phyloP scores from a whole-genome alignment of 2,329 filamentous ascomycete genomes.

The Teratosphaeria destructans region DNA sequence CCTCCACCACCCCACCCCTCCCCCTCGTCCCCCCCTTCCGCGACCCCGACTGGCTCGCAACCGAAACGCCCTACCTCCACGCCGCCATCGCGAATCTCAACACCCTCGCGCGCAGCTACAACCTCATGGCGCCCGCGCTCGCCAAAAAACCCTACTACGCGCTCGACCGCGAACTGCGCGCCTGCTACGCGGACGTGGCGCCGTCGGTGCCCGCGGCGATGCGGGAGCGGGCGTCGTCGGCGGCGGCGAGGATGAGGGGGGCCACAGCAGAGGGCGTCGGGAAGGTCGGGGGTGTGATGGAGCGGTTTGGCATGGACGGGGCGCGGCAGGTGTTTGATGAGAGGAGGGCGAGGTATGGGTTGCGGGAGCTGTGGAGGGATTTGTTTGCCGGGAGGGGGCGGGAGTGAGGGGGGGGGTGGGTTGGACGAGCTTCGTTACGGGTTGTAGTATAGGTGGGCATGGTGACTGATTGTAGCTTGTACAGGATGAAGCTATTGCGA shows the following conservation, averaged over 20 bases:
- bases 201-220: slow-evolving; percentile 65
- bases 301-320: slow-evolving; percentile 45
- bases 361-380: slow-evolving; percentile 84
- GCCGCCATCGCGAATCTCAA: slow-evolving; percentile 73
- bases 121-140: slow-evolving; percentile 83
- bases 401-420: background rate
- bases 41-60: slow-evolving; percentile 63
- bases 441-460: no score
- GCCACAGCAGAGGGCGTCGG: slow-evolving; percentile 29
- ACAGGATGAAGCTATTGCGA: no score
- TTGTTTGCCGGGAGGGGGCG: slow-evolving; percentile 39
- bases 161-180: slow-evolving; percentile 67
- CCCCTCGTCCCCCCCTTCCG: slow-evolving; percentile 49
- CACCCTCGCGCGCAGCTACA: slow-evolving; percentile 72
- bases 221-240: slow-evolving; percentile 53
- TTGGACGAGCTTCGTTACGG: background rate
- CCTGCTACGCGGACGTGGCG: slow-evolving; percentile 79
- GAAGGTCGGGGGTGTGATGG: slow-evolving; percentile 47
- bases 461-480: background rate
- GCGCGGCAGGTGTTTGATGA: slow-evolving; percentile 62
- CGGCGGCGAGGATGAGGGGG: slow-evolving; percentile 31
- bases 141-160: slow-evolving; percentile 89
- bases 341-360: slow-evolving; percentile 65
- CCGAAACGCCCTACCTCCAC: slow-evolving; percentile 64
- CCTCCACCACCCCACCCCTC: slow-evolving; percentile 45